These are phyloP conservation scores for Glonium stellatum DNA, from an alignment of 495 filamentous ascomycete species.

Conservation along the genomic window DNA sequence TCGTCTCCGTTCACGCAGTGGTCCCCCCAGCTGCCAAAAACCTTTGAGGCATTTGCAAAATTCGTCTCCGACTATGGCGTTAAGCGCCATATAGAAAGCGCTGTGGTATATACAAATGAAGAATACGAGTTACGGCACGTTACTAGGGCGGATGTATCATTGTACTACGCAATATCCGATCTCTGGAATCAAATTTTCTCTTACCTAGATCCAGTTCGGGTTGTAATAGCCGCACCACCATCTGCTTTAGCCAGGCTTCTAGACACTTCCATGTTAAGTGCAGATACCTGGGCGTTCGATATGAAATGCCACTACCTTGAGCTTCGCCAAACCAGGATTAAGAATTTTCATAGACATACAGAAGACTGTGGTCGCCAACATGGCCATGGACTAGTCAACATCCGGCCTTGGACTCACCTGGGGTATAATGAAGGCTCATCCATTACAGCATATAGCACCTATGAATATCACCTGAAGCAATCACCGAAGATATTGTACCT, in stretches of 20 bases:
- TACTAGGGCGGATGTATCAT: constrained; percentile 7
- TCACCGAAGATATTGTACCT: constrained; percentile 25
- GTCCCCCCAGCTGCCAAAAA: constrained; percentile 18
- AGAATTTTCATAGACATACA: background rate
- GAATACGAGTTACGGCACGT: constrained; percentile 24
- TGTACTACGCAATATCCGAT: constrained; percentile 11
- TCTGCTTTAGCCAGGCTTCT: constrained; percentile 18
- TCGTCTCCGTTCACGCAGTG: constrained; percentile 8
- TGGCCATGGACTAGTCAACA: constrained; percentile 8
- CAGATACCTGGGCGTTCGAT: constrained; percentile 27
- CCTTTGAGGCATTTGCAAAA: constrained; percentile 5
- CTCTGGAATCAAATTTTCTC: constrained; percentile 23
- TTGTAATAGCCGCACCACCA: constrained; percentile 24
- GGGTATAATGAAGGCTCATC: constrained; percentile 28
- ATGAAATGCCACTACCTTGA: constrained; percentile 29
- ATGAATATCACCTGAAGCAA: constrained; percentile 27
- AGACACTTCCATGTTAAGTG: constrained; percentile 17
- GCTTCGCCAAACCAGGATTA: constrained; percentile 6
- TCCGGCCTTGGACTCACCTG: constrained; percentile 22
- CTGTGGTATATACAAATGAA: constrained; percentile 14
- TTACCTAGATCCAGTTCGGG: constrained; percentile 11
- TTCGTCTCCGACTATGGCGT: constrained; percentile 13
- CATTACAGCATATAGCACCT: constrained; percentile 22
- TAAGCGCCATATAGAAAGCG: constrained; percentile 18
- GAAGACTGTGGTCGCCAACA: background rate